phyloP scores from a whole-genome alignment of 169 alveolate species.

The Ichthyophthirius multifiliis region DNA sequence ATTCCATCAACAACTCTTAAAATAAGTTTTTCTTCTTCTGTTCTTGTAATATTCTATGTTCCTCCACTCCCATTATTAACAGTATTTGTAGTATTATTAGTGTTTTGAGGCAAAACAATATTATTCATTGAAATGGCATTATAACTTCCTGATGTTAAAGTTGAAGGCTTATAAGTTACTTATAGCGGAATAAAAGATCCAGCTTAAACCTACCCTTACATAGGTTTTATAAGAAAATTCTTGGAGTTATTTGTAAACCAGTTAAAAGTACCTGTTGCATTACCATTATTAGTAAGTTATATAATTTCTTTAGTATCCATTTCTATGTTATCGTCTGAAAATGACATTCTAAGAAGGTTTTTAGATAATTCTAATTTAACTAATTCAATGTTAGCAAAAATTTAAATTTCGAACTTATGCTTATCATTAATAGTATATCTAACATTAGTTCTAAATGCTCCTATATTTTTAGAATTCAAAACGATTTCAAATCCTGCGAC shows the following conservation, averaged over 20 bases:
- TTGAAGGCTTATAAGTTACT: background rate
- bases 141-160: background rate
- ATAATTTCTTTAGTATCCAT: conserved; percentile 66
- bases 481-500: conserved; percentile 78
- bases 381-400: conserved; percentile 70
- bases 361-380: conserved; percentile 72
- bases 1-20: conserved; percentile 61
- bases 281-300: conserved; percentile 74
- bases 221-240: conserved; percentile 25
- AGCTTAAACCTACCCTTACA: conserved; percentile 46
- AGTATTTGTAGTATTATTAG: too few relatives aligned
- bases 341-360: conserved; percentile 55
- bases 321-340: conserved; percentile 85
- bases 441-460: conserved; percentile 62
- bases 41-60: conserved; percentile 39
- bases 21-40: conserved; percentile 62
- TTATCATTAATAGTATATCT: conserved; percentile 79
- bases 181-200: conserved; percentile 31
- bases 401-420: conserved; percentile 72
- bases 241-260: conserved; percentile 58
- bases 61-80: background rate
- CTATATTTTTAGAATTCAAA: conserved; percentile 58
- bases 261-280: conserved; percentile 73
- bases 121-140: background rate
- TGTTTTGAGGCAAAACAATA: background rate